Percentiles rank a stretch among this genome's conserved stretches.
These are phyloP conservation scores for Fomes fomentarius DNA, from an alignment of 1,284 basidiomycete genomes.

Conservation along the genomic window DNA sequence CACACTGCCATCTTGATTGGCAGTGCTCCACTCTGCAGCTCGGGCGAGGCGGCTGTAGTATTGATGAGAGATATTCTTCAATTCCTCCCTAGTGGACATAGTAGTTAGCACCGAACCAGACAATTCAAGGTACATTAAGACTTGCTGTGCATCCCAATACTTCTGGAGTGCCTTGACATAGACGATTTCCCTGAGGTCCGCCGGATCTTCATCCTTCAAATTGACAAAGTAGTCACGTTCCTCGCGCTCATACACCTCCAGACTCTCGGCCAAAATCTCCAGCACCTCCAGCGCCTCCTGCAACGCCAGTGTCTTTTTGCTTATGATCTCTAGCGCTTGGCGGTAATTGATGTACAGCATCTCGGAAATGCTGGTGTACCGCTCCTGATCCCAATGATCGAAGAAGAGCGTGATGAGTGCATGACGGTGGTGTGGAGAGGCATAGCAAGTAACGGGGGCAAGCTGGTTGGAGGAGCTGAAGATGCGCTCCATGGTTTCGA, in stretches of 20 bases:
- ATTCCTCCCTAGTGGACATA: not conserved
- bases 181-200: constrained; percentile 18
- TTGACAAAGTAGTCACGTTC: constrained; percentile 21
- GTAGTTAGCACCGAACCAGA: constrained; percentile 12
- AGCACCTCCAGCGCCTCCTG: not conserved
- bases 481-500: constrained; percentile 35
- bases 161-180: constrained; percentile 25
- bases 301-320: not conserved
- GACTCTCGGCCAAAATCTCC: constrained; percentile 8
- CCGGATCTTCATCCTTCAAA: constrained; percentile 22
- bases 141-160: not conserved
- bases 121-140: constrained; percentile 6
- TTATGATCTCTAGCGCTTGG: constrained; percentile 31
- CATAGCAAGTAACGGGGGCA: constrained; percentile 31
- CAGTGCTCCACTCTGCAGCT: not conserved
- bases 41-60: not conserved
- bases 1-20: not conserved
- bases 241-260: not conserved
- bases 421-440: constrained; percentile 31
- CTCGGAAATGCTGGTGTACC: constrained; percentile 26
- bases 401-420: constrained; percentile 31
- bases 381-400: constrained; percentile 34
- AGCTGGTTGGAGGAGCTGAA: constrained; percentile 35
- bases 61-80: not conserved
- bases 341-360: constrained; percentile 33